A percentile compares a stretch with the other conserved stretches of the same genome.
Conservation (phyloP, 371 early-diverging fungal genomes). For the Chytridiales sp. region DNA sequence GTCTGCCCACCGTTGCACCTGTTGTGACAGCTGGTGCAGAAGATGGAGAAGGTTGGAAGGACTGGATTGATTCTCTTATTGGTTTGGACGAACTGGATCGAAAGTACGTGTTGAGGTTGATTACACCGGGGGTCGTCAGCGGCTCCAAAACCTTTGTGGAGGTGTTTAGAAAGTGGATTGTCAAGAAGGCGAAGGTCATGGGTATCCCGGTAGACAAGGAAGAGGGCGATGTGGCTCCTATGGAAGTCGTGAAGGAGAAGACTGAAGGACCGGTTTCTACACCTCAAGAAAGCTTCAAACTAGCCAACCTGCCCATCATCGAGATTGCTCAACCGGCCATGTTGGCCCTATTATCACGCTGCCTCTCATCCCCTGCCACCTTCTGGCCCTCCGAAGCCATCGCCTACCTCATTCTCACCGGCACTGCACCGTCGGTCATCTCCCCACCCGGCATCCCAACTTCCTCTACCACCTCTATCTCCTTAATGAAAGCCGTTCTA, state of each 20-base stretch:
- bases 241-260: neutral
- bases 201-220: too few relatives aligned
- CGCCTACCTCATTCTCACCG: slow-evolving; percentile 27
- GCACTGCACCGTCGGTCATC: slow-evolving; percentile 12
- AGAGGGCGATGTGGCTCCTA: too few relatives aligned
- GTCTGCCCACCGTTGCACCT: slow-evolving; percentile 24
- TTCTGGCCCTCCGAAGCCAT: slow-evolving; percentile 28
- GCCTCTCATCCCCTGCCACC: slow-evolving; percentile 1
- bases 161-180: slow-evolving; percentile 21
- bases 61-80: slow-evolving; percentile 18
- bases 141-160: slow-evolving; percentile 1
- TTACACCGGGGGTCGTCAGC: neutral
- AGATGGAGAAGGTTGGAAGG: too few relatives aligned
- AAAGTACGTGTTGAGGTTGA: slow-evolving; percentile 9
- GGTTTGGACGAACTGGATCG: slow-evolving; percentile 19
- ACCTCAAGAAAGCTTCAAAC: neutral
- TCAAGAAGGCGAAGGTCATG: too few relatives aligned
- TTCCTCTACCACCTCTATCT: neutral
- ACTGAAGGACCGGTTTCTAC: neutral
- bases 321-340: slow-evolving; percentile 33
- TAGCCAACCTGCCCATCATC: slow-evolving; percentile 21
- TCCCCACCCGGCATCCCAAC: neutral
- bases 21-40: slow-evolving; percentile 15
- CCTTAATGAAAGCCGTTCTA: slow-evolving; percentile 2
- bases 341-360: slow-evolving; percentile 17